Conservation (phyloP, 2,329 filamentous ascomycete genomes). For the Capronia epimyces region DNA sequence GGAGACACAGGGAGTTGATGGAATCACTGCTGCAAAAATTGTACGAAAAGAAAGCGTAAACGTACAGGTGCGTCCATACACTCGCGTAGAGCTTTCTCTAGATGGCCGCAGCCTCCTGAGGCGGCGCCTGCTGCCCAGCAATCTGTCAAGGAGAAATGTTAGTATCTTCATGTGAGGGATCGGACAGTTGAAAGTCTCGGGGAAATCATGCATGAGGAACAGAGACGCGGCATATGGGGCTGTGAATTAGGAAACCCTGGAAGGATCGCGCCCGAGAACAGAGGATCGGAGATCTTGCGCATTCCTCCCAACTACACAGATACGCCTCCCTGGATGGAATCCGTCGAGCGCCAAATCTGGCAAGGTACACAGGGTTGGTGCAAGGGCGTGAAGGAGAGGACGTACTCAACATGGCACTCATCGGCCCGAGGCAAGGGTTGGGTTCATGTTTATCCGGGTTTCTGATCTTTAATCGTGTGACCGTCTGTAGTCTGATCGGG, state of each 20-base stretch:
- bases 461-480: constrained; percentile 56
- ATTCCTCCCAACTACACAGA: too few relatives aligned
- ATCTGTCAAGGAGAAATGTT: constrained; percentile 31
- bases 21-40: too few relatives aligned
- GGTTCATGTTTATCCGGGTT: constrained; percentile 57
- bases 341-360: too few relatives aligned
- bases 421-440: constrained; percentile 61
- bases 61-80: constrained; percentile 77
- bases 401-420: constrained; percentile 63
- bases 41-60: constrained; percentile 25
- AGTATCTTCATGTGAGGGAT: constrained; percentile 4
- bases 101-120: constrained; percentile 52
- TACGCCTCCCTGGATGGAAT: too few relatives aligned
- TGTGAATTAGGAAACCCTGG: too few relatives aligned
- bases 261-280: too few relatives aligned
- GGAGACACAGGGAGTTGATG: too few relatives aligned
- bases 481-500: constrained; percentile 44
- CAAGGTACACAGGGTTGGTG: too few relatives aligned
- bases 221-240: too few relatives aligned
- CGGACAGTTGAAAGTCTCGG: not conserved
- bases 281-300: too few relatives aligned
- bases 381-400: constrained; percentile 9
- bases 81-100: constrained; percentile 57
- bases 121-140: constrained; percentile 40
- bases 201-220: not conserved